Percentiles rank a stretch among this genome's conserved stretches.
Evolutionary conservation across 306 rosid genomes (phyloP).

Genomic region (Ormosia emarginata): DNA sequence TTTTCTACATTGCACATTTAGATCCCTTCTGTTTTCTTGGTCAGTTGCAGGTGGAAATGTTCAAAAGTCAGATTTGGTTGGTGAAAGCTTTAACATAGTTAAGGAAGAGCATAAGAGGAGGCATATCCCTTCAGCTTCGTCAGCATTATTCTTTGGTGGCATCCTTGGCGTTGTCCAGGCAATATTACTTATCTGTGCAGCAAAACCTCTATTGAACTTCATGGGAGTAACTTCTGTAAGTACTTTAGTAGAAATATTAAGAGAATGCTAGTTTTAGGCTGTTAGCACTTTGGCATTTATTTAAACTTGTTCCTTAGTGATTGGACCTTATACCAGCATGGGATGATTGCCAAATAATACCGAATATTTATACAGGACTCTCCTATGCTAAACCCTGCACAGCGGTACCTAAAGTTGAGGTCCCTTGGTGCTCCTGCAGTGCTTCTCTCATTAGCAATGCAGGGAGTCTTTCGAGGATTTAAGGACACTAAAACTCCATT

Average conservation of each 20-base stretch:
- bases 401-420: slow-evolving; percentile 71
- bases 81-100: slow-evolving; percentile 39
- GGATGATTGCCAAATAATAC: not conserved
- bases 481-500: slow-evolving; percentile 92
- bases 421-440: slow-evolving; percentile 98
- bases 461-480: slow-evolving; percentile 92
- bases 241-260: not conserved
- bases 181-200: slow-evolving; percentile 67
- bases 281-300: not conserved
- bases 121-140: slow-evolving; percentile 87
- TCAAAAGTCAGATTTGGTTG: slow-evolving; percentile 31
- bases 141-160: slow-evolving; percentile 85
- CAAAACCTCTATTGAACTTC: slow-evolving; percentile 80
- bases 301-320: not conserved
- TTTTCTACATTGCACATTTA: not conserved
- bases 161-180: slow-evolving; percentile 79
- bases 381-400: slow-evolving; percentile 75
- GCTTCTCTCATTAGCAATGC: slow-evolving; percentile 94
- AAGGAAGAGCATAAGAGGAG: slow-evolving; percentile 43
- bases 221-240: slow-evolving; percentile 87
- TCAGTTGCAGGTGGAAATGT: slow-evolving; percentile 39
- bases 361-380: slow-evolving; percentile 62
- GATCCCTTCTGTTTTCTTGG: slow-evolving; percentile 10
- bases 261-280: not conserved
- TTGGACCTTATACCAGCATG: not conserved